phyloP scores from a whole-genome alignment of 129 eudicot genomes.

The Silybum marianum region DNA sequence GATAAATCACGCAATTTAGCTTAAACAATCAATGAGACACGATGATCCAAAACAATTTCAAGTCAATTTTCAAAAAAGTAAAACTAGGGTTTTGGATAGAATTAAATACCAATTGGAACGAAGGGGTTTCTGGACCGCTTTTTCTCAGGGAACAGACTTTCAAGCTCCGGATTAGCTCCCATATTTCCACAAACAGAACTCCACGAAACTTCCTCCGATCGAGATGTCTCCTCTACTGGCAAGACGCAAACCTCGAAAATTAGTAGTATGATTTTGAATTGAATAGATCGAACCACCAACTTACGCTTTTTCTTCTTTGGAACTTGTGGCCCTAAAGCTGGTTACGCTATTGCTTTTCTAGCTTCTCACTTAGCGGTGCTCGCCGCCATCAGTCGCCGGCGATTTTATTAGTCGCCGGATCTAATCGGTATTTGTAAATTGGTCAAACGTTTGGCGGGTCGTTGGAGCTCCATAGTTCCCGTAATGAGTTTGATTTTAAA shows the following conservation, averaged over 20 bases:
- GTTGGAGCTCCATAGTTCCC: no score
- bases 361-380: conserved; percentile 1
- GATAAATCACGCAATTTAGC: neutral
- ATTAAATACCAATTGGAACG: conserved; percentile 74
- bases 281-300: neutral
- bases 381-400: conserved; percentile 15
- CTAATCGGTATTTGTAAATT: neutral
- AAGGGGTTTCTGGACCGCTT: conserved; percentile 76
- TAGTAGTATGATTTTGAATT: neutral
- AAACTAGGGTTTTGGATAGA: conserved; percentile 30
- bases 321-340: conserved; percentile 35
- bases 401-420: neutral
- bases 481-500: no score
- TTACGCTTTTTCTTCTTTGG: neutral
- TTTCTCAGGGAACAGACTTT: conserved; percentile 56
- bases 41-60: neutral
- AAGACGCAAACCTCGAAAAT: neutral
- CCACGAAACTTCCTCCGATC: conserved; percentile 10
- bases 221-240: neutral
- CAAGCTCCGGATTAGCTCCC: conserved; percentile 75
- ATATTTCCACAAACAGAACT: conserved; percentile 31
- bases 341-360: conserved; percentile 25
- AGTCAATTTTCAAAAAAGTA: neutral
- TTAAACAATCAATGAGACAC: neutral
- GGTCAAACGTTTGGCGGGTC: no score